Percentiles rank a stretch among this genome's conserved stretches.
phyloP scores from a whole-genome alignment of 495 filamentous ascomycete species.

The Penicillium flavigenum region DNA sequence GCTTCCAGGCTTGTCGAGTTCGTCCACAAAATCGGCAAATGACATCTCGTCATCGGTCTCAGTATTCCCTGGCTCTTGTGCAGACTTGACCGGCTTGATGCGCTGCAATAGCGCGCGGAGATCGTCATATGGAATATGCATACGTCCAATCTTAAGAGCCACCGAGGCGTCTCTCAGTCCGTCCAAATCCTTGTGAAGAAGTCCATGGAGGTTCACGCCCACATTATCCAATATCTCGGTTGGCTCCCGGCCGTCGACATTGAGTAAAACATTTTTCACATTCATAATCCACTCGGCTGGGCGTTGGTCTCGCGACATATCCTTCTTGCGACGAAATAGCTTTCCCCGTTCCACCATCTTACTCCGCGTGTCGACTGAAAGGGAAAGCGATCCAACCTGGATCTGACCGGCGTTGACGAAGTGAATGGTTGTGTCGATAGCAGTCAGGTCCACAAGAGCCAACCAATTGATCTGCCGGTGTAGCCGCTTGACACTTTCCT shows the following conservation, averaged over 20 bases:
- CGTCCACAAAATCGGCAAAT: constrained; percentile 74
- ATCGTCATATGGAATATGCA: constrained; percentile 91
- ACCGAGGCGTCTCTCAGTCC: constrained; percentile 89
- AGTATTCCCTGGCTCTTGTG: constrained; percentile 36
- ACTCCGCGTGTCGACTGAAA: constrained; percentile 84
- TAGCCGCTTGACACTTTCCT: constrained; percentile 80
- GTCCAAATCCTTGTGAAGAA: constrained; percentile 83
- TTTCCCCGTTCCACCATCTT: constrained; percentile 89
- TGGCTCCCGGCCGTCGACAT: constrained; percentile 77
- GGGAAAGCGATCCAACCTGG: constrained; percentile 77
- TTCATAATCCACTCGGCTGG: constrained; percentile 95
- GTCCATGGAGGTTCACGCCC: constrained; percentile 84
- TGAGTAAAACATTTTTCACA: constrained; percentile 81
- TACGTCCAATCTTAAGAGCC: constrained; percentile 81
- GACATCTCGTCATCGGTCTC: constrained; percentile 56
- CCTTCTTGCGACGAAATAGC: constrained; percentile 80
- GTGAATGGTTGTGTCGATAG: constrained; percentile 70
- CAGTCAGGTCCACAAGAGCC: constrained; percentile 84
- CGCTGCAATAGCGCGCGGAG: constrained; percentile 59
- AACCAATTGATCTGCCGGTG: constrained; percentile 89
- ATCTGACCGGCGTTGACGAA: constrained; percentile 78
- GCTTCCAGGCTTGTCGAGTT: constrained; percentile 71
- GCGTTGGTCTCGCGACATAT: constrained; percentile 65
- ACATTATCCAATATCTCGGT: constrained; percentile 88
- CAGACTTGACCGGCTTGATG: constrained; percentile 38